A percentile compares a stretch with the other conserved stretches of the same genome.
phyloP scores from a whole-genome alignment of 768 basidiomycete species.

The Amanita phalloides region DNA sequence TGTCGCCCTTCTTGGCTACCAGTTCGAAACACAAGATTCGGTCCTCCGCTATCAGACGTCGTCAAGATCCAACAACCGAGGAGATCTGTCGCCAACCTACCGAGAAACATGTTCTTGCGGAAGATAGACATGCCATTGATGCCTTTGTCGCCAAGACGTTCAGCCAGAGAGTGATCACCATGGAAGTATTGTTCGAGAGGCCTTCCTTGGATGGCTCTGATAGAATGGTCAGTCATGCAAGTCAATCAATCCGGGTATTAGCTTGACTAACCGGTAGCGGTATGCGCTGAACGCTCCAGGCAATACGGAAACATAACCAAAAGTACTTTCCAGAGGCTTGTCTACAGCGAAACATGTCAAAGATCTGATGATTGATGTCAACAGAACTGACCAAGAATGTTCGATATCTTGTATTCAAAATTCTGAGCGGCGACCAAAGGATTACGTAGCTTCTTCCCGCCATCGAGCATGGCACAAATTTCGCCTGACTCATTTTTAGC shows the following conservation, averaged over 20 bases:
- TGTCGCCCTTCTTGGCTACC: conserved; percentile 79
- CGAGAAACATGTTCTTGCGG: conserved; percentile 74
- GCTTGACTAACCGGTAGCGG: conserved; percentile 46
- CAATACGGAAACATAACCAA: conserved; percentile 91
- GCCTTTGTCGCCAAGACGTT: conserved; percentile 86
- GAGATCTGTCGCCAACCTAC: conserved; percentile 13
- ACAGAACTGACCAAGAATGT: conserved; percentile 61
- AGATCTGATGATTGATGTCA: neutral
- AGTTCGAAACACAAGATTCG: conserved; percentile 97
- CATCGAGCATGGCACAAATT: conserved; percentile 94
- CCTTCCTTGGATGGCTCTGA: conserved; percentile 73
- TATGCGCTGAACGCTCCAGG: conserved; percentile 98
- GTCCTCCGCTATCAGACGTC: conserved; percentile 55
- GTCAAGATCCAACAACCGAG: neutral
- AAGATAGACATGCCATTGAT: conserved; percentile 97
- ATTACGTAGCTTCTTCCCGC: conserved; percentile 87
- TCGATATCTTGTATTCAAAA: conserved; percentile 98
- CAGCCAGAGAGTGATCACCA: conserved; percentile 86
- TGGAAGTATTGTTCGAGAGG: conserved; percentile 84
- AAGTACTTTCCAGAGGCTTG: conserved; percentile 91
- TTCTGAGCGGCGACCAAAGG: conserved; percentile 95
- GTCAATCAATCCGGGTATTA: neutral
- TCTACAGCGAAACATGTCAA: conserved; percentile 30
- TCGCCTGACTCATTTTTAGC: conserved; percentile 30
- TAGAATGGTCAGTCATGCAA: neutral